Evolutionary conservation across 2,329 filamentous ascomycete species (phyloP), one percentile per base, ranked within the genome.

Genomic region (Sclerotinia minor): DNA sequence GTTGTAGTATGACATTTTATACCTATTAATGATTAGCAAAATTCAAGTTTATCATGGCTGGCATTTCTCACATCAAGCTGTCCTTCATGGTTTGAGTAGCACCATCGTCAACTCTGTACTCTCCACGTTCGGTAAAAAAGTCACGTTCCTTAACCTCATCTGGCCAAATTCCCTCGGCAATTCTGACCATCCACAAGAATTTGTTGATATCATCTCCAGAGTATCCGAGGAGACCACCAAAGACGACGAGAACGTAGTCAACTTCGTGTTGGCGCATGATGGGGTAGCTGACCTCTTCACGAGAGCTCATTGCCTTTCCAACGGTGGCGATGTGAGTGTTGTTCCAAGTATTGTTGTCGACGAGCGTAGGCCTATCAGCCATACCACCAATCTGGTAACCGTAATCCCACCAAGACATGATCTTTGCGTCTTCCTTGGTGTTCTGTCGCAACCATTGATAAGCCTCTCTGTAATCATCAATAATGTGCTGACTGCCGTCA

Each of bases 1-100:
- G 85, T 98, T 98, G 87, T 99, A 92, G 86, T 99, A 99, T 29
- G 93, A 97, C 94, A 99, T 97, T 86, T 99, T 99, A 87, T 99
- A 99, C 92, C 94, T 97, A 65, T 64, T 57, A 44, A 26, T 67
- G 67, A 69, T 76, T 69, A 78, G 75, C 70, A 68, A 9, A 21
- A 26, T 50, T 38, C n/a, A 32, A 32, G 9, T 47, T 8, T 26
- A 38, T 53, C 4, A 49, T 32, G 29, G 45, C 52, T 26, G 21
- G 55, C 49, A 38, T 38, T 64, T 82, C 92, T 85, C 85, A 96
- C 94, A 98, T 97, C 85, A 99, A 86, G 81, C 94, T 97, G 87
- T 99, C 97, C 84, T 92, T 95, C 95, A 99, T 99, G 55, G 94
- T 92, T 32, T 95, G 92, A 7, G 94, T 97, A 64, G 95, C 95